phyloP scores from a whole-genome alignment of 345 rosid genomes.

The Eucalyptus albens region DNA sequence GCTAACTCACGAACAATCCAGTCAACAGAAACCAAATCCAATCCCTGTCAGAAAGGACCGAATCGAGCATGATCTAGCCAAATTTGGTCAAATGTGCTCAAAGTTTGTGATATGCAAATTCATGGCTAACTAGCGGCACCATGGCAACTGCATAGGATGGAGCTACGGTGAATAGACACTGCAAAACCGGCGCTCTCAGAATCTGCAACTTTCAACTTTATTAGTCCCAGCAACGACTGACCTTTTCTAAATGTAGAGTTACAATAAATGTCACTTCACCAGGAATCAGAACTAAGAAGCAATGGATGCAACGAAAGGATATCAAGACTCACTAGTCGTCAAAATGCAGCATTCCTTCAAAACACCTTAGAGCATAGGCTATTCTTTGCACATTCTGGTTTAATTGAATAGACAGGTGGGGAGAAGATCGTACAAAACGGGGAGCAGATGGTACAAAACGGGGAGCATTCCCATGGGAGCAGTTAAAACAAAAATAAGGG shows the following conservation, averaged over 20 bases:
- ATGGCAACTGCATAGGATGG: background rate
- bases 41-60: background rate
- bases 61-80: background rate
- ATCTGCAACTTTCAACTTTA: background rate
- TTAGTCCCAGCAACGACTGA: background rate
- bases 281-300: background rate
- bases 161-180: background rate
- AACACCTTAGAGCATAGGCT: background rate
- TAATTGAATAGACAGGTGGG: background rate
- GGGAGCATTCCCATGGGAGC: background rate
- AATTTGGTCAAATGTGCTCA: background rate
- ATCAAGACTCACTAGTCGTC: background rate
- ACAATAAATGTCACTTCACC: background rate
- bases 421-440: background rate
- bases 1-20: background rate
- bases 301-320: background rate
- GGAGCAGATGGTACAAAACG: background rate
- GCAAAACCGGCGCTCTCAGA: background rate
- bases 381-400: background rate
- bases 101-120: background rate
- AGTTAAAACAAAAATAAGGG: background rate
- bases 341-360: background rate
- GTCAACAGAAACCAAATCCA: background rate
- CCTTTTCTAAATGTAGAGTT: background rate
- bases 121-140: background rate